These are phyloP conservation scores for Flagelloscypha sp. DNA, from an alignment of 768 basidiomycete genomes.

Conservation along the genomic window DNA sequence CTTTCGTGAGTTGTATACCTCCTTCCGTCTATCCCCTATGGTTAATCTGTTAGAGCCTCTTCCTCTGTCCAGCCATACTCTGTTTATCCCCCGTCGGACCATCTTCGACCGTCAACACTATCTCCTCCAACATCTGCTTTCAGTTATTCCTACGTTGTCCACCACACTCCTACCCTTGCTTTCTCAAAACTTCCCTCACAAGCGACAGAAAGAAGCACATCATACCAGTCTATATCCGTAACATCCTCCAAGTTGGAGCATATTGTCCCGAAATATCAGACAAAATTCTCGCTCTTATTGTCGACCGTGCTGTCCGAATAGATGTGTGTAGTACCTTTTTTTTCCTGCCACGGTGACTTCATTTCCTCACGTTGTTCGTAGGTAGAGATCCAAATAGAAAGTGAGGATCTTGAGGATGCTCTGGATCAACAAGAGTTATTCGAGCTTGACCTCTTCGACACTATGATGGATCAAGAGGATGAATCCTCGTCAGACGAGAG, in stretches of 20 bases:
- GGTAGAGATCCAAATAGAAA: conserved; percentile 96
- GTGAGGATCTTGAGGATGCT: conserved; percentile 81
- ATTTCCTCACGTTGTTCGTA: conserved; percentile 18
- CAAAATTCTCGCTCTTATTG: conserved; percentile 74
- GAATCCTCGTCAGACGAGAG: conserved; percentile 51
- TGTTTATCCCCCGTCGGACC: conserved; percentile 56
- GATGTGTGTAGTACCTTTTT: conserved; percentile 81
- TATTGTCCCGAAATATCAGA: conserved; percentile 88
- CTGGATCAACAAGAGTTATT: conserved; percentile 55
- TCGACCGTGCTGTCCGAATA: conserved; percentile 93
- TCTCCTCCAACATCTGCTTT: conserved; percentile 79
- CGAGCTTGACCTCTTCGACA: conserved; percentile 81
- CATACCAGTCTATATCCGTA: conserved; percentile 90
- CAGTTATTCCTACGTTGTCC: conserved; percentile 86
- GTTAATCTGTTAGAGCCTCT: conserved; percentile 5
- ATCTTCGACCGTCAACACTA: conserved; percentile 84
- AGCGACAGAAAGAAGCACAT: conserved; percentile 69
- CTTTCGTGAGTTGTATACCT: conserved; percentile 54
- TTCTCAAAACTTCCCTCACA: conserved; percentile 83
- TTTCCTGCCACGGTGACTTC: not conserved
- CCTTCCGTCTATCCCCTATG: conserved; percentile 2
- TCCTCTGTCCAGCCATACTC: conserved; percentile 52
- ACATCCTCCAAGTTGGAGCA: conserved; percentile 69
- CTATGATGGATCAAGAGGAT: conserved; percentile 68
- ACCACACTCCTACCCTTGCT: conserved; percentile 82